Percentiles rank a stretch among this genome's conserved stretches.
Conservation (phyloP, 176 grass and related monocot genomes). For the Eragrostis curvula region DNA sequence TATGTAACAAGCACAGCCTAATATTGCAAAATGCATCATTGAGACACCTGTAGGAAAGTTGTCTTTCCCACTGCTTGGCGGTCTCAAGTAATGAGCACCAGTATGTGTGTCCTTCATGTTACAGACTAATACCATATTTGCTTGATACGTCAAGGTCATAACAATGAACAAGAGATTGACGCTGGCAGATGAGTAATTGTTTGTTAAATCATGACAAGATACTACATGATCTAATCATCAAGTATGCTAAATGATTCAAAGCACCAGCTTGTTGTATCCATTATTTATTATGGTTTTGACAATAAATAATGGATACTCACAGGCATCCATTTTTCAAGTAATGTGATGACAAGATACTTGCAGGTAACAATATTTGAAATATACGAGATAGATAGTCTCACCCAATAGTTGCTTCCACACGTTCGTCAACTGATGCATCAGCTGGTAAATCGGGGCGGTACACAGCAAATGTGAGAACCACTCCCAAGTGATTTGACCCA, state of each 20-base stretch:
- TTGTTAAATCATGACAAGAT: not conserved
- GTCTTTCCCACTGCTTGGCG: not conserved
- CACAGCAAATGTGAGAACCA: slow-evolving; percentile 96
- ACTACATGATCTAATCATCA: not conserved
- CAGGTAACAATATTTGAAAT: not conserved
- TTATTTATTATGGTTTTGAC: not conserved
- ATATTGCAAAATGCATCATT: not conserved
- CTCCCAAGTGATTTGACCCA: slow-evolving; percentile 91
- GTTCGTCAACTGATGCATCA: slow-evolving; percentile 79
- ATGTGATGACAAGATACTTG: too few relatives aligned
- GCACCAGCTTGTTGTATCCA: not conserved
- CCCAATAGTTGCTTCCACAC: slow-evolving; percentile 89
- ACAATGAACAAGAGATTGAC: not conserved
- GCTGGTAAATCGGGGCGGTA: slow-evolving; percentile 66
- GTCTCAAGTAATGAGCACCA: not conserved
- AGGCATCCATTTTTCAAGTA: not conserved
- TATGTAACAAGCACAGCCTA: not conserved
- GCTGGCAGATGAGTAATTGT: not conserved
- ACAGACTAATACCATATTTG: not conserved
- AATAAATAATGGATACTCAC: slow-evolving; percentile 11
- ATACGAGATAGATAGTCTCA: slow-evolving; percentile 42
- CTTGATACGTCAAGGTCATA: not conserved
- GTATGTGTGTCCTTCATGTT: not conserved
- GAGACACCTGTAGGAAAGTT: not conserved
- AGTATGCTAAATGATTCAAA: not conserved